A percentile compares a stretch with the other conserved stretches of the same genome.
These are phyloP conservation scores for Naegleria lovaniensis DNA, from an alignment of 208 protist species.

Conservation along the genomic window DNA sequence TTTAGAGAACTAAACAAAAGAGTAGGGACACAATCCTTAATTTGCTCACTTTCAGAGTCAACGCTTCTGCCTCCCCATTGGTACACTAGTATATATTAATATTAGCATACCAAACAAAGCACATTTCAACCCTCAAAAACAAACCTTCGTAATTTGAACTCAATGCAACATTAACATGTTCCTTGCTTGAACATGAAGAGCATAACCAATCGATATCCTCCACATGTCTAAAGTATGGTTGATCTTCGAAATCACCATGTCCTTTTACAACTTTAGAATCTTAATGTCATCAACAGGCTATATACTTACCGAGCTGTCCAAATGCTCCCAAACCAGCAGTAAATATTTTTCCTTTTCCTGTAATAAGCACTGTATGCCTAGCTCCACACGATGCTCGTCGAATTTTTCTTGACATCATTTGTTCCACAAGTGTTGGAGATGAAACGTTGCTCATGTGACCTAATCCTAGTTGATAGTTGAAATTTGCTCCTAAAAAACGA, in stretches of 20 bases:
- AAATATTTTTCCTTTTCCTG: conserved; percentile 3
- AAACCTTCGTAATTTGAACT: background rate
- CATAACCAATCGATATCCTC: background rate
- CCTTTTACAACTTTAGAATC: no score
- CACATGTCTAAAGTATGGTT: background rate
- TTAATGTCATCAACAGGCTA: background rate
- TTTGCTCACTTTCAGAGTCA: background rate
- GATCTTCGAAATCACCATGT: background rate
- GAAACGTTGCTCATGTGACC: background rate
- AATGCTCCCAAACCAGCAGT: background rate
- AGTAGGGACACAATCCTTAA: background rate
- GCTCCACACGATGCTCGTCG: background rate
- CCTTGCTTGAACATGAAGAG: background rate
- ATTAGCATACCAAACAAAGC: no score
- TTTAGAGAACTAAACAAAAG: background rate
- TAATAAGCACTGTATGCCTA: background rate
- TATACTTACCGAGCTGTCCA: background rate
- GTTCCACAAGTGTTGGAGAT: background rate
- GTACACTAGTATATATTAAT: background rate
- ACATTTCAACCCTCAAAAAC: no score
- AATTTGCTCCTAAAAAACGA: background rate
- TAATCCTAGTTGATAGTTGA: background rate
- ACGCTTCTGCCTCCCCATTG: background rate
- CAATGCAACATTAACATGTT: background rate
- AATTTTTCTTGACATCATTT: background rate